Conservation (phyloP, 2,329 filamentous ascomycete genomes). For the Apiospora pterosperma region DNA sequence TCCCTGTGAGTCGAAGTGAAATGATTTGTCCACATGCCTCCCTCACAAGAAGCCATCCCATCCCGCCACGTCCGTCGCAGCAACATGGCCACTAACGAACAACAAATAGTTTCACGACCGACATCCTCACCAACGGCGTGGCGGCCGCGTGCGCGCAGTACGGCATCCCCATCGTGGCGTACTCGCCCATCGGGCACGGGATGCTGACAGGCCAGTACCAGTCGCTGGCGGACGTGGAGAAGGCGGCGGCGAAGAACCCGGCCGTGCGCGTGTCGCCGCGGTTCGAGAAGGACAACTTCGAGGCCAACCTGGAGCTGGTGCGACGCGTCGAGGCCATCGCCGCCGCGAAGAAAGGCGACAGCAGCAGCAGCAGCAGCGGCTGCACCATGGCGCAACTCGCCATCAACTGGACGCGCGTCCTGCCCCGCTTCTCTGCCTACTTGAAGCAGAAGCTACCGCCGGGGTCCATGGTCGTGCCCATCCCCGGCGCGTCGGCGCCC, state of each 20-base stretch:
- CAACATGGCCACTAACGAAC: not conserved
- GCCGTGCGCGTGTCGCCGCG: not conserved
- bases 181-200: conserved; percentile 29
- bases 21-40: not conserved
- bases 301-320: not conserved
- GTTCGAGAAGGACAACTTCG: not conserved
- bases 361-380: too few species aligned
- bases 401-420: not conserved
- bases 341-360: not conserved
- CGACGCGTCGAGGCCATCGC: not conserved
- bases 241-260: not conserved
- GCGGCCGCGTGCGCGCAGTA: conserved; percentile 46
- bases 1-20: conserved; percentile 33
- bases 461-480: not conserved
- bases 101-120: conserved; percentile 29
- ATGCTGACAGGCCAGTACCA: conserved; percentile 46
- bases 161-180: conserved; percentile 27
- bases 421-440: not conserved
- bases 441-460: not conserved
- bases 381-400: not conserved
- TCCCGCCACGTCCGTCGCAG: not conserved
- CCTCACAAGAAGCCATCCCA: not conserved
- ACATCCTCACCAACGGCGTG: conserved; percentile 48
- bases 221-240: conserved; percentile 24
- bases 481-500: not conserved